phyloP scores from a whole-genome alignment of 495 filamentous ascomycete genomes.

The Neurospora cerealis region DNA sequence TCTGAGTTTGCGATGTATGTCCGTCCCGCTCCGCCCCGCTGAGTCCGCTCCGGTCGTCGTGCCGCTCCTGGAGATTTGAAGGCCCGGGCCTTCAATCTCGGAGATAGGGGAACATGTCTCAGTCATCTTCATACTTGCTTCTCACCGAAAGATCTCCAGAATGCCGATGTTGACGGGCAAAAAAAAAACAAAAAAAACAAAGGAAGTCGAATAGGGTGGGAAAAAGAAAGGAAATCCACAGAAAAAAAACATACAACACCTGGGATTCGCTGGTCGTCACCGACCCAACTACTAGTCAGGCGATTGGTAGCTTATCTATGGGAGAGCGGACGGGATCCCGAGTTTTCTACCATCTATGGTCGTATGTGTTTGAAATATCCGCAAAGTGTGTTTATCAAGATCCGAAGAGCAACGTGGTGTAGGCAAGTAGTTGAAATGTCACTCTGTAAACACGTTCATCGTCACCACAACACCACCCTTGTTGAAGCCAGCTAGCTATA shows the following conservation, averaged over 20 bases:
- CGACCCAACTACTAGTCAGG: too few relatives aligned
- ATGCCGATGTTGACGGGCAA: background rate
- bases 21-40: background rate
- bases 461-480: background rate
- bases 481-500: background rate
- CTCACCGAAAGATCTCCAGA: background rate
- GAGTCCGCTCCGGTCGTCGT: background rate
- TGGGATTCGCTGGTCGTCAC: conserved; percentile 26
- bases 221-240: background rate
- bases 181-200: background rate
- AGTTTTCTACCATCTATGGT: conserved; percentile 17
- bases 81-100: background rate
- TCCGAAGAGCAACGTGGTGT: too few relatives aligned
- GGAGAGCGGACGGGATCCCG: conserved; percentile 43
- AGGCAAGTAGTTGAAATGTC: background rate
- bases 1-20: background rate
- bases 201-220: conserved; percentile 2
- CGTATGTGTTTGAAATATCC: background rate
- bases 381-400: background rate
- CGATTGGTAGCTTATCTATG: conserved; percentile 28
- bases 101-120: background rate
- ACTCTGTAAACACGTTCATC: background rate
- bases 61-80: background rate
- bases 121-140: background rate
- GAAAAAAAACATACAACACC: conserved; percentile 16